phyloP scores from a whole-genome alignment of 768 basidiomycete species.

The Lepiota brunneoincarnata region DNA sequence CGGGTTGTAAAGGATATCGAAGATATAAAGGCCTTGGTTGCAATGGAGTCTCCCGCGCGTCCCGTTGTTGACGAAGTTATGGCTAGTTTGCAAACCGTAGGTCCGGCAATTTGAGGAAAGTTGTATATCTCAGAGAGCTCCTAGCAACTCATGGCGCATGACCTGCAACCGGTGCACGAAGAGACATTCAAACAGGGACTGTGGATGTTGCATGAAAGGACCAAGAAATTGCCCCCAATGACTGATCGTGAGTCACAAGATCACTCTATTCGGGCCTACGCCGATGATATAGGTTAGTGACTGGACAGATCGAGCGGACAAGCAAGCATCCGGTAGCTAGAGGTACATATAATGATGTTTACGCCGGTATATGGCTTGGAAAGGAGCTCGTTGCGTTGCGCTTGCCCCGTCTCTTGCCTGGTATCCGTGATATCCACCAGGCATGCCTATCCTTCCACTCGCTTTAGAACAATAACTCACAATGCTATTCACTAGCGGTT shows the following conservation, averaged over 20 bases:
- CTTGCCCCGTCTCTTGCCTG: constrained; percentile 31
- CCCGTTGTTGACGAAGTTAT: constrained; percentile 36
- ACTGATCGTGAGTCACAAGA: constrained; percentile 32
- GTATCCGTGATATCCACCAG: constrained; percentile 30
- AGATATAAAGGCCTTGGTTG: constrained; percentile 33
- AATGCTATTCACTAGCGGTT: constrained; percentile 31
- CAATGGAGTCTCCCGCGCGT: constrained; percentile 26
- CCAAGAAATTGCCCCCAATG: constrained; percentile 38
- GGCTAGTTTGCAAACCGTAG: constrained; percentile 38
- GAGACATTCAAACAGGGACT: constrained; percentile 34
- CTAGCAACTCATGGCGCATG: constrained; percentile 34
- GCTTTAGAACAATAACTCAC: background rate
- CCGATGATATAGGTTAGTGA: constrained; percentile 25
- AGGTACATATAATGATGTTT: constrained; percentile 40
- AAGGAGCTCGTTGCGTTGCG: constrained; percentile 39
- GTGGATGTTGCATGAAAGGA: constrained; percentile 35
- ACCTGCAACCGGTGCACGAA: constrained; percentile 26
- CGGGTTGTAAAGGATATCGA: constrained; percentile 28
- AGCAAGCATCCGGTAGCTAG: constrained; percentile 27
- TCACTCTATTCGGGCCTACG: background rate
- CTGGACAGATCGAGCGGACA: constrained; percentile 36
- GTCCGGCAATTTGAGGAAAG: constrained; percentile 3
- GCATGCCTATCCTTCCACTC: constrained; percentile 18
- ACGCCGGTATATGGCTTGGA: constrained; percentile 39
- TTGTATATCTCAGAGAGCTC: constrained; percentile 1